Conservation (phyloP, 192 early-diverging fungal genomes). For the Kappamyces sp. region DNA sequence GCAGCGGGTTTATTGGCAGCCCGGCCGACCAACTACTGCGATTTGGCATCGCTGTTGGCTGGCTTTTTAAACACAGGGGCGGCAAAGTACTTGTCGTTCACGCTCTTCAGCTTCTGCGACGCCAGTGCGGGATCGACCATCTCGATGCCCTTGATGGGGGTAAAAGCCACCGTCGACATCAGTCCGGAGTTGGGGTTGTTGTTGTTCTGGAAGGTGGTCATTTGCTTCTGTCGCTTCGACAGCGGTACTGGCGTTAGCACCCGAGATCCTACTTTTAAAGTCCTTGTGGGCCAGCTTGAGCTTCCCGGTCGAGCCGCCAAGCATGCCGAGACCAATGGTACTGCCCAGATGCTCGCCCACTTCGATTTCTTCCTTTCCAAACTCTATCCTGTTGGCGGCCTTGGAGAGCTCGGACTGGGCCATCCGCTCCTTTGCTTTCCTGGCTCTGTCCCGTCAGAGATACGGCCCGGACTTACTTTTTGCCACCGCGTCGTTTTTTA, state of each 20-base stretch:
- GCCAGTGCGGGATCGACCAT: conserved; percentile 73
- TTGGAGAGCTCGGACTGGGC: conserved; percentile 83
- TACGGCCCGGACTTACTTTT: conserved; percentile 36
- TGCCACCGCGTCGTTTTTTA: conserved; percentile 88
- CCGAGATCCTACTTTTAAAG: not conserved
- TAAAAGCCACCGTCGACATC: conserved; percentile 85
- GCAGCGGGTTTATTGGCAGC: not conserved
- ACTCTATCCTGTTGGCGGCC: conserved; percentile 84
- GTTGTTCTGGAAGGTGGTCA: conserved; percentile 9
- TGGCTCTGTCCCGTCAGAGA: conserved; percentile 45
- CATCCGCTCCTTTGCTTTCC: conserved; percentile 75
- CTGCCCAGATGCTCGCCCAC: conserved; percentile 43
- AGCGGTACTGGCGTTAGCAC: conserved; percentile 3
- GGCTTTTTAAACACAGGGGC: conserved; percentile 3
- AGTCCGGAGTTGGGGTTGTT: conserved; percentile 64
- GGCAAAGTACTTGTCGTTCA: conserved; percentile 74
- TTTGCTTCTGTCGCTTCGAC: conserved; percentile 14
- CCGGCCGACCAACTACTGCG: not conserved
- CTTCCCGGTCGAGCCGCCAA: conserved; percentile 70
- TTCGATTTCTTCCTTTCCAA: conserved; percentile 90
- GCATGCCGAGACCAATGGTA: conserved; percentile 82
- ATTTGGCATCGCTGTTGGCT: not conserved
- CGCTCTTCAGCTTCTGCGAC: conserved; percentile 54
- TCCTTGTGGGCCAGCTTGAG: conserved; percentile 39
- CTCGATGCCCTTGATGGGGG: conserved; percentile 92